phyloP scores from a whole-genome alignment of 1,139 yeast species.

The Scheffersomyces segobiensis region DNA sequence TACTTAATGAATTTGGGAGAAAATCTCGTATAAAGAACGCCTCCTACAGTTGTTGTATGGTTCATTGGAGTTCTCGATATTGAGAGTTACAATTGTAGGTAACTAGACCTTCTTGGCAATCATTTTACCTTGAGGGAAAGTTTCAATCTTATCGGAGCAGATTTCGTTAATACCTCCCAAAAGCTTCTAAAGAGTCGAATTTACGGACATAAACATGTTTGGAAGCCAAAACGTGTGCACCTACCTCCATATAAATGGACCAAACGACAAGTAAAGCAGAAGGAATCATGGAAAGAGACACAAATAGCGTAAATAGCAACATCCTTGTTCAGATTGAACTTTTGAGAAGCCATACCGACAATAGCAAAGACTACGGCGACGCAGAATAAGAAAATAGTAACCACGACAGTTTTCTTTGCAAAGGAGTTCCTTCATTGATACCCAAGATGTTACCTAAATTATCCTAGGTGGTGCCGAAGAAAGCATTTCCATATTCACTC shows the following conservation, averaged over 20 bases:
- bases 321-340: conserved; percentile 61
- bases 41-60: conserved; percentile 74
- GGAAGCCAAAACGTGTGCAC: conserved; percentile 75
- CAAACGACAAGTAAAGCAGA: conserved; percentile 78
- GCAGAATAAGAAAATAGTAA: conserved; percentile 64
- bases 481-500: conserved; percentile 14
- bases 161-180: conserved; percentile 79
- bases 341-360: conserved; percentile 78
- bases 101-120: conserved; percentile 72
- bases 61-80: conserved; percentile 60
- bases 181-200: conserved; percentile 76
- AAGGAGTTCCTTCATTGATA: conserved; percentile 74
- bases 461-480: conserved; percentile 18
- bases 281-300: conserved; percentile 82
- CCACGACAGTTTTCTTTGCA: conserved; percentile 66
- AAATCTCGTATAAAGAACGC: conserved; percentile 38
- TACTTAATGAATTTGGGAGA: conserved; percentile 46
- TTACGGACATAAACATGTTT: conserved; percentile 76
- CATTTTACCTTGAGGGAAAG: conserved; percentile 81
- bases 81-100: conserved; percentile 70
- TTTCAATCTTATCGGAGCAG: conserved; percentile 84
- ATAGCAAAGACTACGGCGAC: conserved; percentile 77
- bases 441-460: conserved; percentile 72
- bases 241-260: conserved; percentile 85
- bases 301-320: conserved; percentile 85